Evolutionary conservation across 192 early-diverging fungal species (phyloP), one percentile per base, ranked within the genome.

Genomic region (Coemansia reversa): DNA sequence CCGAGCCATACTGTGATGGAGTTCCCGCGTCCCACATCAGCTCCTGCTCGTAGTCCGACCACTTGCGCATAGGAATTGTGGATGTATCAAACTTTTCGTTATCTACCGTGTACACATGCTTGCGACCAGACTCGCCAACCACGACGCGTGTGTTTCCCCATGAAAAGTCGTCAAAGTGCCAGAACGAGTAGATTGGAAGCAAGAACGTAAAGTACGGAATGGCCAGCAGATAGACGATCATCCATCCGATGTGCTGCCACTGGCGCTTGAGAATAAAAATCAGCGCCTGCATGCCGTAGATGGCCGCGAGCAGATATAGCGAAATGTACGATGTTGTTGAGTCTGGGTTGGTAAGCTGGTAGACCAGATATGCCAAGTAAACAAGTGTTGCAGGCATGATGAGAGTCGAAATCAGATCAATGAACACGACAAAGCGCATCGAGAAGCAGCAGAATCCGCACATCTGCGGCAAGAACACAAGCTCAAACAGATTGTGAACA

Each of bases 81-180:
- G 84, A 84, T 19, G 88, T 85, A 81, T 92, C 88, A 67, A 92
- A 92, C 71, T 90, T 86, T 61, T 87, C 88, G 58, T 90, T 88
- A 60, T 87, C 87, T 42, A 82, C 86, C 65, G 68, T 70, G 42
- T 77, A 81, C 48, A 84, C 63, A 51, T 83, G 87, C 74, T 85
- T 88, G 47, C 83, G 81, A 55, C 92, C 92, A 32, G 88, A 90
- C 66, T 93, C 91, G 61, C 95, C 96, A 9, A 93, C 85, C 1
- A 96, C 92, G 28, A 91, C 39, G 71, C 96, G 91, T 24, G 96
- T 98, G 75, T 94, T 96, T 60, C 95, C 97, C 97, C 97, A 99
- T 23, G 93, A 95, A 68, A 99, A 99, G 74, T 99, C 94, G 75
- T 99, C 97, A 79, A 97, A 94, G 86, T 95, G 94, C 97, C 97